Percentiles rank a stretch among this genome's conserved stretches.
These are phyloP conservation scores for Didymella lethalis DNA, from an alignment of 2,329 filamentous ascomycete genomes.

Conservation along the genomic window DNA sequence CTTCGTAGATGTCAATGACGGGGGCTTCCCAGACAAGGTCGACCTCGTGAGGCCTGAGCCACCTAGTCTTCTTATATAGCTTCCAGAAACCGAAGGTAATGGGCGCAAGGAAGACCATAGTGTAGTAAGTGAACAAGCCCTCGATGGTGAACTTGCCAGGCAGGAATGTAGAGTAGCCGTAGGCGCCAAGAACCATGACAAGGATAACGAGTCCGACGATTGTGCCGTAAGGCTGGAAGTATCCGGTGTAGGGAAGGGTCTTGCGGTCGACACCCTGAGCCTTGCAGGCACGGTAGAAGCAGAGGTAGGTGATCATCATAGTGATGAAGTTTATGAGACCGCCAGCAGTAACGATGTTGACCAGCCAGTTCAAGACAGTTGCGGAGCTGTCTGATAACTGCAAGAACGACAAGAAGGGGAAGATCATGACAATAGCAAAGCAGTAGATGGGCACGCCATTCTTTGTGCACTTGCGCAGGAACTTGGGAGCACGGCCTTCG, in stretches of 20 bases:
- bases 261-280: constrained; percentile 59
- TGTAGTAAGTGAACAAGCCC: constrained; percentile 64
- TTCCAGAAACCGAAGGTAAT: constrained; percentile 69
- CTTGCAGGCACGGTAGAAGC: constrained; percentile 62
- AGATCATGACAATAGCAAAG: constrained; percentile 69
- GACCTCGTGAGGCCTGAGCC: constrained; percentile 60
- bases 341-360: constrained; percentile 75
- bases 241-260: constrained; percentile 57
- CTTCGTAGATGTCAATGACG: constrained; percentile 50
- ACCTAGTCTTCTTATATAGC: constrained; percentile 65
- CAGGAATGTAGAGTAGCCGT: constrained; percentile 63
- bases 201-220: constrained; percentile 59
- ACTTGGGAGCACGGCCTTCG: constrained; percentile 61
- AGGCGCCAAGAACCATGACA: constrained; percentile 60
- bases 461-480: constrained; percentile 66
- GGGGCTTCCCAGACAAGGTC: constrained; percentile 55
- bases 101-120: constrained; percentile 60
- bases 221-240: constrained; percentile 62
- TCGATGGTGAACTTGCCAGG: constrained; percentile 57
- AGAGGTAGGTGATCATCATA: constrained; percentile 66
- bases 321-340: constrained; percentile 60
- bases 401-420: constrained; percentile 76
- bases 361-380: constrained; percentile 76
- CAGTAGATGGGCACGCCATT: constrained; percentile 77
- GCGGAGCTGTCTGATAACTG: constrained; percentile 72